Evolutionary conservation across 441 rosid species (phyloP), one percentile per base, ranked within the genome.

Genomic region (Erodium trifolium): DNA sequence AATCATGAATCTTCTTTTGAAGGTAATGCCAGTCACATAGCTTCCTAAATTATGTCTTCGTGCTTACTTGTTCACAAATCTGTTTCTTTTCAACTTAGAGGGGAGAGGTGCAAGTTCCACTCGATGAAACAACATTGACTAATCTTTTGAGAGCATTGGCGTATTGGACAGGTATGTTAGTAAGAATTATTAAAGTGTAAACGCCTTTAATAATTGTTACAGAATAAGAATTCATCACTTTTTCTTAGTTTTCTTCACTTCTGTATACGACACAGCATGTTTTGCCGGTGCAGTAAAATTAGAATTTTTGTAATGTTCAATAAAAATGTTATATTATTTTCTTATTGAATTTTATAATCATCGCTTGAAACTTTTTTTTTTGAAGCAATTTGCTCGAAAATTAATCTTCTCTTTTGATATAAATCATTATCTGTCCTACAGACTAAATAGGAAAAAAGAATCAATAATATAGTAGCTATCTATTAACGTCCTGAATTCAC

Each of bases 1-100:
- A 35, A 70, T 94, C 73, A 64, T 90, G 90, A 92, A 88, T 83
- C 70, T 92, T 72, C 90, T 92, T 76, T 68, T 90, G 85, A 90
- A 90, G 97, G 99, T 92, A 76, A 57, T 31, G 12, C 77, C 64
- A 41, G 11, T 66, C 11, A 75, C 70, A 66, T 71, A 53, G 49
- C 62, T 60, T 70, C 23, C 11, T 67, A 34, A 6, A 39, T 2
- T 60, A 47, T 64, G 27, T 69, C 67, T 53, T 31, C 62, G 45
- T 19, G 51, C 51, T 29, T 17, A 62, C 27, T 51, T 69, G 66
- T 68, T 75, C 29, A 74, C 70, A 18, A 3, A 34, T 43, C 53
- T 11, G 27, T 65, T 43, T 68, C 66, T 71, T 67, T 72, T 43
- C 70, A 69, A 79, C 4, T 2, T 55, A 88, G 98, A 86, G 76